These are phyloP conservation scores for Tephrocybe sp. DNA, from an alignment of 768 basidiomycete genomes.

Conservation along the genomic window DNA sequence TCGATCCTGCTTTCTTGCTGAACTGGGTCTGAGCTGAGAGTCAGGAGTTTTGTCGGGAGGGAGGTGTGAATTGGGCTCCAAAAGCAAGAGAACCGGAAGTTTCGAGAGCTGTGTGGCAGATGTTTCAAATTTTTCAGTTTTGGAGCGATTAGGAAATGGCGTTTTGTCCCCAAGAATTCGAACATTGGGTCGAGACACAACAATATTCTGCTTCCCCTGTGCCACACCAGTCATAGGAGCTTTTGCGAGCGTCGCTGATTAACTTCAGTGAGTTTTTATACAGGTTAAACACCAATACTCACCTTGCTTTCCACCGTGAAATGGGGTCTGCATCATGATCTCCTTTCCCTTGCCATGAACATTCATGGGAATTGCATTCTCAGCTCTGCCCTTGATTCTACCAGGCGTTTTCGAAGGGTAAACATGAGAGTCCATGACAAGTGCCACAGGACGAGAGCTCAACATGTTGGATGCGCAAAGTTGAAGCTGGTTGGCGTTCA, in stretches of 20 bases:
- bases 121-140: constrained; percentile 29
- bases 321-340: constrained; percentile 31
- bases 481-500: neutral
- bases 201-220: constrained; percentile 20
- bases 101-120: constrained; percentile 33
- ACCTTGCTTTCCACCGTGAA: constrained; percentile 34
- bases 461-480: constrained; percentile 29
- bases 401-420: constrained; percentile 56
- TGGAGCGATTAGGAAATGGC: constrained; percentile 66
- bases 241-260: too few relatives aligned
- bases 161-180: constrained; percentile 75
- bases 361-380: constrained; percentile 49
- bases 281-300: too few relatives aligned
- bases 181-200: constrained; percentile 22
- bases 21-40: constrained; percentile 61
- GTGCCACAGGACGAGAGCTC: constrained; percentile 34
- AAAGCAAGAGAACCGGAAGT: constrained; percentile 31
- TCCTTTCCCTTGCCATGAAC: constrained; percentile 49
- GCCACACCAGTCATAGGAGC: constrained; percentile 21
- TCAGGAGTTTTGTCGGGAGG: constrained; percentile 33
- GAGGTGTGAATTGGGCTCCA: constrained; percentile 17
- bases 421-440: constrained; percentile 28
- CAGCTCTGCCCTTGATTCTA: constrained; percentile 41
- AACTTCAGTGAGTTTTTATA: neutral
- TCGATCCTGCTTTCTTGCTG: constrained; percentile 63